Base-by-base conservation (phyloP, 2,329 filamentous ascomycete species). In the Trichoderma atrobrunneum region DNA sequence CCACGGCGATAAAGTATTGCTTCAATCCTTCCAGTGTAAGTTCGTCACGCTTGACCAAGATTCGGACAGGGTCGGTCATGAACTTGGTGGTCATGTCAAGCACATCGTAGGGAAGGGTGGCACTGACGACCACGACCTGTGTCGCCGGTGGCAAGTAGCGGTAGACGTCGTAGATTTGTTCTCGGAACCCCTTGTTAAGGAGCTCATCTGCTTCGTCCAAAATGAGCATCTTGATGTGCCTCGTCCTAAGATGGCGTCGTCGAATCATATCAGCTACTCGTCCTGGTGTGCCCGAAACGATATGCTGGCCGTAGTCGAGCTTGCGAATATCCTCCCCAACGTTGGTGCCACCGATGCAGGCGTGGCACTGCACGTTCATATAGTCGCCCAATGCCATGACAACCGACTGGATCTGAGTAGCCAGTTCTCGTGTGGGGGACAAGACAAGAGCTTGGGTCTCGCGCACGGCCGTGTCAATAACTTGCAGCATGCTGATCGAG, bases 311-410 rank as follows among this genome's bases (percentile, higher is more conserved):
- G 78, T 98, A 96, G 82, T 98, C 94, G 74, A 99, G 93, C 85
- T 97, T 97, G 82, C 93, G 92, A 77, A 99, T 99, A 80, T 99
- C 96, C 81, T 98, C 96, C 77, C 96, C 94, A 48, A 99, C 95
- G 80, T 97, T 98, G 76, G 96, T 99, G 73, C 96, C 96, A 76
- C 96, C 96, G 79, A 99, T 98, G 84, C 96, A 99, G 73, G 96
- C 95, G 79, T 99, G 96, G 85, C 96, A 99, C 84, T 99, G 95
- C 4, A 99, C 94, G 80, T 98, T 98, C 96, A 99, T 98, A 87
- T 98, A 99, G 84, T 99, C 96, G 76, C 96, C 96, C n/a, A 99
- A 89, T n/a, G 96, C 96, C 91, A 98, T 97, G 77, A 99, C 93
- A 73, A 99, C 96, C 43, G 94, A 97, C 84, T 99, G 96, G 76